phyloP scores from a whole-genome alignment of 2,329 filamentous ascomycete species.

The Teratosphaeria gauchensis region DNA sequence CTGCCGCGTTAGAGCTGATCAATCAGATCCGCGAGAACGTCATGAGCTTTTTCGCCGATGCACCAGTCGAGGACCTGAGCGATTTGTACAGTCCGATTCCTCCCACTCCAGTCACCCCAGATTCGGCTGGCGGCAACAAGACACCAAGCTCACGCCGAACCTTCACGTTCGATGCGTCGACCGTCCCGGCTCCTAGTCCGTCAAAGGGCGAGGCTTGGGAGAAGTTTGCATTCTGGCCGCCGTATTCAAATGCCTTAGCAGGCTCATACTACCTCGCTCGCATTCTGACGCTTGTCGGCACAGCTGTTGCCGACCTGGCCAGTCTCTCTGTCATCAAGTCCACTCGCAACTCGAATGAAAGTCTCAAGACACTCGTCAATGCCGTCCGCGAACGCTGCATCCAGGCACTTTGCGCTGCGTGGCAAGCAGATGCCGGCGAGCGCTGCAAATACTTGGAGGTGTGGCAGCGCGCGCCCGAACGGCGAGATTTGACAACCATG shows the following conservation, averaged over 20 bases:
- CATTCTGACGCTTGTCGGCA: constrained; percentile 73
- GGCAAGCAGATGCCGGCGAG: constrained; percentile 79
- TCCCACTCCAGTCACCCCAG: constrained; percentile 58
- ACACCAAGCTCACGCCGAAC: constrained; percentile 36
- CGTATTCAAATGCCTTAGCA: constrained; percentile 80
- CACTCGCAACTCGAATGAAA: constrained; percentile 49
- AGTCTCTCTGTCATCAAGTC: constrained; percentile 58
- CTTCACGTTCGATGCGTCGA: constrained; percentile 71
- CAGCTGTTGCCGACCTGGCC: constrained; percentile 77
- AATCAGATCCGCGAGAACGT: constrained; percentile 72
- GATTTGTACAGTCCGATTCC: constrained; percentile 74
- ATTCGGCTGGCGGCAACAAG: constrained; percentile 30
- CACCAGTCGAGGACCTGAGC: constrained; percentile 85
- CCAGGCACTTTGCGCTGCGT: constrained; percentile 75
- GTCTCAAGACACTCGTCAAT: constrained; percentile 65
- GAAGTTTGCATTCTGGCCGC: constrained; percentile 92
- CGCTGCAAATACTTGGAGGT: constrained; percentile 88
- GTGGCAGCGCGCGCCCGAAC: constrained; percentile 76
- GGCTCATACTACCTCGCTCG: constrained; percentile 84
- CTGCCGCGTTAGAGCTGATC: constrained; percentile 72
- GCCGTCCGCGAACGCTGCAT: constrained; percentile 75
- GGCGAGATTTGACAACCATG: constrained; percentile 83
- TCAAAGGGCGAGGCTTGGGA: constrained; percentile 80
- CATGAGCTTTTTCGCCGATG: constrained; percentile 72
- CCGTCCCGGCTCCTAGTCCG: constrained; percentile 66